phyloP scores from a whole-genome alignment of 495 filamentous ascomycete species.

The Cairneyella variabilis region DNA sequence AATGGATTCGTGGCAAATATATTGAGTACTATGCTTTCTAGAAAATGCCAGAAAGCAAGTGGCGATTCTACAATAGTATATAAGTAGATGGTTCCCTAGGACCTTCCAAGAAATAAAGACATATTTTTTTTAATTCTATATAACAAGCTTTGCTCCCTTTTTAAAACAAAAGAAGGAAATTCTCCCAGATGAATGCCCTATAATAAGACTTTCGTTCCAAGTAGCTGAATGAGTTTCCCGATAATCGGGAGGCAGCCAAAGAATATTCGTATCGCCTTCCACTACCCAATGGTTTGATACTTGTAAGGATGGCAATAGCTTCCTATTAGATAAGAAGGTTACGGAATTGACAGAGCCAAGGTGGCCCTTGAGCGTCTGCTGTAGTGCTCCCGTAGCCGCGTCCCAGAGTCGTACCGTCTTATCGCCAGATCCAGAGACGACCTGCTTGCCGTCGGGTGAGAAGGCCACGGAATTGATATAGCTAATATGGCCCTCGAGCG shows the following conservation, averaged over 20 bases:
- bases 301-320: slow-evolving; percentile 13
- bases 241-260: too few relatives aligned
- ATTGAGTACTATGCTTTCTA: slow-evolving; percentile 4
- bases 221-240: slow-evolving; percentile 12
- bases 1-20: slow-evolving; percentile 1
- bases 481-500: slow-evolving; percentile 20
- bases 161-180: slow-evolving; percentile 18
- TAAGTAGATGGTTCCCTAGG: slow-evolving; percentile 1
- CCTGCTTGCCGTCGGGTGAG: too few relatives aligned
- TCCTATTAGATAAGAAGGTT: slow-evolving; percentile 32
- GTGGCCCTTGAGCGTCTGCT: too few relatives aligned
- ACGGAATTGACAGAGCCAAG: slow-evolving; percentile 21
- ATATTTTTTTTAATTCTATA: slow-evolving; percentile 8
- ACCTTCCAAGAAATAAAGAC: slow-evolving; percentile 12
- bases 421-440: too few relatives aligned
- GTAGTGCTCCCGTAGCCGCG: neutral
- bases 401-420: neutral
- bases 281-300: slow-evolving; percentile 16
- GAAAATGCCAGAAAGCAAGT: slow-evolving; percentile 3
- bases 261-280: too few relatives aligned
- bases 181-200: too few relatives aligned
- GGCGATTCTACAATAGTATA: slow-evolving; percentile 5
- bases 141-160: too few relatives aligned
- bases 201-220: too few relatives aligned
- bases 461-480: too few relatives aligned